Percentiles rank a stretch among this genome's conserved stretches.
Conservation (phyloP, 441 rosid genomes). For the Adansonia gregorii region DNA sequence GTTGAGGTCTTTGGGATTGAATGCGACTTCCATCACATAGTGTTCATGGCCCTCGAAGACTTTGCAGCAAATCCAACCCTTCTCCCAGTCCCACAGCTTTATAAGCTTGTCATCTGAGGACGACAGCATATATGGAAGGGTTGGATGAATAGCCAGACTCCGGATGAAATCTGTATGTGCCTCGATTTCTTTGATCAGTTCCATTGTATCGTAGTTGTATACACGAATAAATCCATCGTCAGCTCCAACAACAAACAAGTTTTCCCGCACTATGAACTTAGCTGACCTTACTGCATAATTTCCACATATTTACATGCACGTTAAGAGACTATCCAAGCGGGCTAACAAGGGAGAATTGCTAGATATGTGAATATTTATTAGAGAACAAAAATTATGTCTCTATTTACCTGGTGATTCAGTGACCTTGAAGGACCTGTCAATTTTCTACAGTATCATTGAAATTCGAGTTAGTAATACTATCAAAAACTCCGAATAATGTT, state of each 20-base stretch:
- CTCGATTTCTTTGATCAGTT: conserved; percentile 74
- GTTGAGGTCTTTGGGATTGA: conserved; percentile 77
- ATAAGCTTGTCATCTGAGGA: conserved; percentile 94
- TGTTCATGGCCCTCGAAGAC: conserved; percentile 89
- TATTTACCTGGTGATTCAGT: conserved; percentile 76
- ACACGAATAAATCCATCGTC: conserved; percentile 84
- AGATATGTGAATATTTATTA: conserved; percentile 5
- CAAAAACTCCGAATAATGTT: background rate
- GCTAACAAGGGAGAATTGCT: background rate
- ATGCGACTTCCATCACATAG: conserved; percentile 89
- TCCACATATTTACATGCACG: background rate
- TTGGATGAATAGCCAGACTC: conserved; percentile 80
- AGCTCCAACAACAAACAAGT: conserved; percentile 88
- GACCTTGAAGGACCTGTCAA: conserved; percentile 73
- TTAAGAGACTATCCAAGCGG: background rate
- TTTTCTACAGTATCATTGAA: conserved; percentile 42
- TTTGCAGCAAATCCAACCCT: conserved; percentile 74
- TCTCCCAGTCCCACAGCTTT: conserved; percentile 97
- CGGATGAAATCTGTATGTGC: conserved; percentile 88
- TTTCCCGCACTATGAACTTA: conserved; percentile 70
- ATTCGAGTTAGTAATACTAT: background rate
- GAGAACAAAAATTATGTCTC: background rate
- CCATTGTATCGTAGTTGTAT: conserved; percentile 75
- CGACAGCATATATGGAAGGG: conserved; percentile 72
- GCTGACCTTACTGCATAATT: conserved; percentile 73